A percentile compares a stretch with the other conserved stretches of the same genome.
These are phyloP conservation scores for Mychonastes homosphaera DNA, from an alignment of 139 green algal species.

Conservation along the genomic window DNA sequence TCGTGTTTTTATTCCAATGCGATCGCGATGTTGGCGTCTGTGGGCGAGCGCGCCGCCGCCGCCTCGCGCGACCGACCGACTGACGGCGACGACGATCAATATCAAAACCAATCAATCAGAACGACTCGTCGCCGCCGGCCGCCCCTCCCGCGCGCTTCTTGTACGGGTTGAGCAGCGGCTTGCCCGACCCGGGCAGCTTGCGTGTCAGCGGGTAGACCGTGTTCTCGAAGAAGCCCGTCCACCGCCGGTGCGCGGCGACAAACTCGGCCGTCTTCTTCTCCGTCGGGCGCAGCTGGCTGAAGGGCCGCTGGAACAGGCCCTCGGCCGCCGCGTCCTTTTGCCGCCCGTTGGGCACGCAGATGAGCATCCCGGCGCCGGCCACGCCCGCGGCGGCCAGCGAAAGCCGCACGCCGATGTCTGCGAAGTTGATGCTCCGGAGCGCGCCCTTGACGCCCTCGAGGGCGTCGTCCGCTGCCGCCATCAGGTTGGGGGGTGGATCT, in stretches of 20 bases:
- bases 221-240: constrained; percentile 38
- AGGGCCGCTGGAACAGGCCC: constrained; percentile 32
- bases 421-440: too few species aligned
- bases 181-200: constrained; percentile 34
- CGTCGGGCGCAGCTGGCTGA: constrained; percentile 17
- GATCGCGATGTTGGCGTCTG: too few species aligned
- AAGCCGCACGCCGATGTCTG: constrained; percentile 22
- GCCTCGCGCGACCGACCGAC: too few species aligned
- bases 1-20: too few species aligned
- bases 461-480: too few species aligned
- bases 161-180: constrained; percentile 46
- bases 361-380: constrained; percentile 11
- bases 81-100: too few species aligned
- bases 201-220: constrained; percentile 37
- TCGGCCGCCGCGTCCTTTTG: constrained; percentile 34
- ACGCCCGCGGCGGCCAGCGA: constrained; percentile 13
- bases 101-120: too few species aligned
- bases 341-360: constrained; percentile 28
- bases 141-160: too few species aligned
- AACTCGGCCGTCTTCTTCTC: constrained; percentile 34
- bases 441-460: too few species aligned
- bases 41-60: too few species aligned
- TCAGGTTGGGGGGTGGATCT: too few species aligned
- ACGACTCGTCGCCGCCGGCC: too few species aligned
- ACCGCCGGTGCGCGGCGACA: constrained; percentile 26